phyloP scores from a whole-genome alignment of 129 eudicot genomes.

The Lactuca sativa region DNA sequence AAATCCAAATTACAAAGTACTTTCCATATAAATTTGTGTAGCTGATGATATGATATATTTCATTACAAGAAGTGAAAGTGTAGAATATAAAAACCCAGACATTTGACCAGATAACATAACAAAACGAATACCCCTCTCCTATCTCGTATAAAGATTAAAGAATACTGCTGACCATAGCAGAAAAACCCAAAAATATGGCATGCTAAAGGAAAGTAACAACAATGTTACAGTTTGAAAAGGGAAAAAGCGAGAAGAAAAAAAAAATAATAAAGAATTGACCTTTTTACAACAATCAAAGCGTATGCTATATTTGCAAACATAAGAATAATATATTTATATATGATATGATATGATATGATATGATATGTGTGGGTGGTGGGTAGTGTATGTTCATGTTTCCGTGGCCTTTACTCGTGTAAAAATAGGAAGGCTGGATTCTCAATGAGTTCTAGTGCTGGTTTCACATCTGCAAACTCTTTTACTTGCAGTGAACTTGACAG shows the following conservation, averaged over 20 bases:
- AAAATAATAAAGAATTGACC: slow-evolving; percentile 41
- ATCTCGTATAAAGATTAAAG: slow-evolving; percentile 41
- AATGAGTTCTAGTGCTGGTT: slow-evolving; percentile 72
- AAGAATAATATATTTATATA: slow-evolving; percentile 18
- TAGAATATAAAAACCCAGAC: slow-evolving; percentile 21
- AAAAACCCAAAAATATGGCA: slow-evolving; percentile 35
- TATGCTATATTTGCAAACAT: slow-evolving; percentile 39
- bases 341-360: slow-evolving; percentile 11
- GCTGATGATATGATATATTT: slow-evolving; percentile 1
- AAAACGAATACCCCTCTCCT: slow-evolving; percentile 10
- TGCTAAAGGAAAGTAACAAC: slow-evolving; percentile 13
- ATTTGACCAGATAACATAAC: slow-evolving; percentile 15
- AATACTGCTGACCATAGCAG: slow-evolving; percentile 39
- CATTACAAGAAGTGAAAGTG: slow-evolving; percentile 30
- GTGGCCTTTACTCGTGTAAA: slow-evolving; percentile 58
- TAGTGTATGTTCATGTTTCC: slow-evolving; percentile 26
- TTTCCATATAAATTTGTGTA: slow-evolving; percentile 23
- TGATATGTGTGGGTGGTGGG: not conserved
- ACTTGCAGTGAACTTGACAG: slow-evolving; percentile 63
- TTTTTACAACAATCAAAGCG: slow-evolving; percentile 42
- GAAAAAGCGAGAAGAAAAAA: not conserved
- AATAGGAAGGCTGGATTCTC: slow-evolving; percentile 84
- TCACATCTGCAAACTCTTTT: slow-evolving; percentile 76
- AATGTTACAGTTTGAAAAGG: slow-evolving; percentile 17
- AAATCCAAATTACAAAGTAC: slow-evolving; percentile 2